Conservation (phyloP, 352 stramenopile genomes). For the Globisporangium acanthophoron region DNA sequence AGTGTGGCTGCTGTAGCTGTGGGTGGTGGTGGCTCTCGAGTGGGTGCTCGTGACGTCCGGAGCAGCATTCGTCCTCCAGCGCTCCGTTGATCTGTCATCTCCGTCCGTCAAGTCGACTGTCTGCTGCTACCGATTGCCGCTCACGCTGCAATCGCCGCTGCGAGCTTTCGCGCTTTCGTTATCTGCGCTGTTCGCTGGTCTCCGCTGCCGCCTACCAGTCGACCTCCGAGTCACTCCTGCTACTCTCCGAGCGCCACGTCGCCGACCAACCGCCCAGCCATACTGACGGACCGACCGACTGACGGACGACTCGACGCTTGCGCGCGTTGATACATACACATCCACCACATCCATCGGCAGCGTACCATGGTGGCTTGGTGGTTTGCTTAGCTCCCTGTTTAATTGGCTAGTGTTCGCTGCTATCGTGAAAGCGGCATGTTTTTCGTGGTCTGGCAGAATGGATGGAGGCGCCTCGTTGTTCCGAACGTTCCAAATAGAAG, state of each 20-base stretch:
- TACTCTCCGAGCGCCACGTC: not conserved
- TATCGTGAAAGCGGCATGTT: no score
- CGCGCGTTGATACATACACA: not conserved
- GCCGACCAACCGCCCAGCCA: not conserved
- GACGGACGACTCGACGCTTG: no score
- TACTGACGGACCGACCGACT: not conserved
- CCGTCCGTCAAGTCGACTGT: not conserved
- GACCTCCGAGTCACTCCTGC: not conserved
- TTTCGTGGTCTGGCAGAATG: not conserved
- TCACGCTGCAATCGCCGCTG: not conserved
- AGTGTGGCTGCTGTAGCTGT: not conserved
- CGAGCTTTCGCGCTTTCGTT: not conserved
- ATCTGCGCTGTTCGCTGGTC: not conserved
- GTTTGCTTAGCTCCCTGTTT: constrained; percentile 80
- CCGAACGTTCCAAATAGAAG: no score
- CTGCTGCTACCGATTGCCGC: not conserved
- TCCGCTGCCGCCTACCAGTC: not conserved
- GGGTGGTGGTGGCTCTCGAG: not conserved
- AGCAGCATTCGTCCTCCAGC: not conserved
- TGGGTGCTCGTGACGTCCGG: no score
- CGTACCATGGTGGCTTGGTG: constrained; percentile 85
- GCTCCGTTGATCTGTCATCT: not conserved
- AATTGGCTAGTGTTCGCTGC: constrained; percentile 48
- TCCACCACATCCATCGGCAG: not conserved
- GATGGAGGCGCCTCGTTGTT: not conserved